phyloP scores from a whole-genome alignment of 2,329 filamentous ascomycete species.

The Diaporthe ilicicola region DNA sequence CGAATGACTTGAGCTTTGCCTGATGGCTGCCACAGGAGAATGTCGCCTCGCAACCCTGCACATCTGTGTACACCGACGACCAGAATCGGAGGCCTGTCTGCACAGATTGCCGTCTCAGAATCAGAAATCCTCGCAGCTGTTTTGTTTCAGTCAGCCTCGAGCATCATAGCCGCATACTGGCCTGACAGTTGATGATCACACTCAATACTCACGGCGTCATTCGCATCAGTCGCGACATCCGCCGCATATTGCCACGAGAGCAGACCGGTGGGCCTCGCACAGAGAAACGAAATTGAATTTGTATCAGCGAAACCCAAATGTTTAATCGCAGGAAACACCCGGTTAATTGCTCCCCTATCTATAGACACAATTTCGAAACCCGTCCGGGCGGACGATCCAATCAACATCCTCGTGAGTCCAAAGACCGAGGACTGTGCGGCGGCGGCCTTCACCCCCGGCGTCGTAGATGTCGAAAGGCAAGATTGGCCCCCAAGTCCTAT shows the following conservation, averaged over 20 bases:
- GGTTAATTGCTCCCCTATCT: too few relatives aligned
- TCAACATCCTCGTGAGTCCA: neutral
- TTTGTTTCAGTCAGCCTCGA: slow-evolving; percentile 8
- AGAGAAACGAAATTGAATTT: slow-evolving; percentile 1
- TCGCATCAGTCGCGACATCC: neutral
- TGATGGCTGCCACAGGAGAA: neutral
- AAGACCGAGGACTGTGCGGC: neutral
- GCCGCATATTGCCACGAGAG: neutral
- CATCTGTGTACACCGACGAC: slow-evolving; percentile 1
- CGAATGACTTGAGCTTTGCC: neutral
- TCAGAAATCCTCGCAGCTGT: neutral
- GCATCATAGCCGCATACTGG: neutral
- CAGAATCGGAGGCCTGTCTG: neutral
- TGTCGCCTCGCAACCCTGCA: slow-evolving; percentile 12
- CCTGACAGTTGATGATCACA: neutral
- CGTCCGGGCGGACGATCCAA: neutral
- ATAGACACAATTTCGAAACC: neutral
- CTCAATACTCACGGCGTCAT: neutral
- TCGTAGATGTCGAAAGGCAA: neutral
- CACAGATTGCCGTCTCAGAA: slow-evolving; percentile 6
- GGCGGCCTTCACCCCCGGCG: neutral
- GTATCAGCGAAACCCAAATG: slow-evolving; percentile 17
- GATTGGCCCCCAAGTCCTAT: neutral
- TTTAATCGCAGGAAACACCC: neutral
- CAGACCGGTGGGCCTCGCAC: neutral